A percentile compares a stretch with the other conserved stretches of the same genome.
Evolutionary conservation across 257 asterid species (phyloP).

Genomic region (Nicotiana otophora): DNA sequence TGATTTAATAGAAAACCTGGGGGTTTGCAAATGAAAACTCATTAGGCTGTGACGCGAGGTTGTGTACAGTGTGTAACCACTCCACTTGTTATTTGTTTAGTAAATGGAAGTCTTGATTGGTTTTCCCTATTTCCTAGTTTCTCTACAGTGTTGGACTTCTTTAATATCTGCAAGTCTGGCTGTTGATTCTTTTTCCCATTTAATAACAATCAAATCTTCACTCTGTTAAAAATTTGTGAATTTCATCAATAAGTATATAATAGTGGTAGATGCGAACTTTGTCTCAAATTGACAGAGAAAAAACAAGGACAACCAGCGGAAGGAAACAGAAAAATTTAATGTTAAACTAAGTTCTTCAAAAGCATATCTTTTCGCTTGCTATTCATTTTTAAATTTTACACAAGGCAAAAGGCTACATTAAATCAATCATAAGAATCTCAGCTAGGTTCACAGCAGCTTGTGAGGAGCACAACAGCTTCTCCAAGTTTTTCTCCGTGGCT

Average conservation of each 20-base stretch:
- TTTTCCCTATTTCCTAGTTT: background rate
- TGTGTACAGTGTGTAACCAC: slow-evolving; percentile 61
- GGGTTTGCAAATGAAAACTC: slow-evolving; percentile 34
- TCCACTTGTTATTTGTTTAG: slow-evolving; percentile 33
- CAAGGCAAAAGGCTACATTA: too few relatives aligned
- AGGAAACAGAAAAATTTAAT: too few relatives aligned
- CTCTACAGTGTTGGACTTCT: background rate
- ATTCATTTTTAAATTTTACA: too few relatives aligned
- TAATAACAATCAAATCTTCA: background rate
- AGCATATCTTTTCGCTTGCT: too few relatives aligned
- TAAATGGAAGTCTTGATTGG: slow-evolving; percentile 44
- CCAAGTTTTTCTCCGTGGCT: too few relatives aligned
- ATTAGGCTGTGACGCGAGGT: slow-evolving; percentile 30
- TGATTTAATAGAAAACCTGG: slow-evolving; percentile 34
- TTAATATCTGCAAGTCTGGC: background rate
- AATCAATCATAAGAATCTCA: too few relatives aligned
- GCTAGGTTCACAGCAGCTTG: too few relatives aligned
- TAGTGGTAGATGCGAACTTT: too few relatives aligned
- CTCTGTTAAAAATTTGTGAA: background rate
- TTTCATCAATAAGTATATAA: background rate
- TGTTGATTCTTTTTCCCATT: background rate
- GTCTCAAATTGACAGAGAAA: too few relatives aligned
- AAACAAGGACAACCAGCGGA: too few relatives aligned
- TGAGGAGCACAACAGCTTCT: too few relatives aligned
- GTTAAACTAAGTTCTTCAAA: too few relatives aligned